Conservation (phyloP, 305 asterid genomes). For the Euphrasia arctica region DNA sequence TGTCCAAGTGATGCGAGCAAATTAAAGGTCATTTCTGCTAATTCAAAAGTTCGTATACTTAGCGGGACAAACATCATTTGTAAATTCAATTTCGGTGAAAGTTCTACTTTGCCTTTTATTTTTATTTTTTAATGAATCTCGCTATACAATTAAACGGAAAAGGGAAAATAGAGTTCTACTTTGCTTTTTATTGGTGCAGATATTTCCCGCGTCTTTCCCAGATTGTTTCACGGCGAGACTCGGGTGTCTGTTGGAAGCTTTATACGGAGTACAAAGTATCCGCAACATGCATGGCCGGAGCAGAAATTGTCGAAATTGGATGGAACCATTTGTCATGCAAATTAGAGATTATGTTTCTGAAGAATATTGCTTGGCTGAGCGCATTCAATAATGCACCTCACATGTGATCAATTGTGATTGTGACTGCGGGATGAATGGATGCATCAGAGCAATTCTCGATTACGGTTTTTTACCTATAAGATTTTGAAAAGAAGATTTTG, state of each 20-base stretch:
- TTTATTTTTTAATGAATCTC: neutral
- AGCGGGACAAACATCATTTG: conserved; percentile 53
- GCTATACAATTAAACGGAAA: too few relatives aligned
- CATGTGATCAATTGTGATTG: conserved; percentile 74
- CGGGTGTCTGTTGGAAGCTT: conserved; percentile 53
- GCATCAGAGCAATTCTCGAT: conserved; percentile 72
- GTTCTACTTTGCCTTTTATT: neutral
- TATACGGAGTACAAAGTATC: conserved; percentile 38
- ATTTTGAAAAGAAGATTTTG: conserved; percentile 33
- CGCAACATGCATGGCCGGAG: conserved; percentile 67
- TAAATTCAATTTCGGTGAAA: conserved; percentile 60
- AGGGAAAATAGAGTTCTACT: too few relatives aligned
- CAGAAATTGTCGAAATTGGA: conserved; percentile 47
- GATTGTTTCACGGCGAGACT: conserved; percentile 53
- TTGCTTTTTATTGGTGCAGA: conserved; percentile 29
- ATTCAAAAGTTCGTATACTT: conserved; percentile 63
- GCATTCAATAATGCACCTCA: conserved; percentile 52
- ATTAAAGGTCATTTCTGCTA: conserved; percentile 77
- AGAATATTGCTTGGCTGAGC: conserved; percentile 52
- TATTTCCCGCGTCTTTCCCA: conserved; percentile 30
- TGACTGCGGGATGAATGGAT: conserved; percentile 80
- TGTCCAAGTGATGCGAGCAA: conserved; percentile 63
- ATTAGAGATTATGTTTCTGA: conserved; percentile 59
- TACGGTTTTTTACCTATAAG: conserved; percentile 63
- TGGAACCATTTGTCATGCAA: conserved; percentile 33